These are phyloP conservation scores for Metschnikowia borealis DNA, from an alignment of 805 yeast genomes.

Conservation along the genomic window DNA sequence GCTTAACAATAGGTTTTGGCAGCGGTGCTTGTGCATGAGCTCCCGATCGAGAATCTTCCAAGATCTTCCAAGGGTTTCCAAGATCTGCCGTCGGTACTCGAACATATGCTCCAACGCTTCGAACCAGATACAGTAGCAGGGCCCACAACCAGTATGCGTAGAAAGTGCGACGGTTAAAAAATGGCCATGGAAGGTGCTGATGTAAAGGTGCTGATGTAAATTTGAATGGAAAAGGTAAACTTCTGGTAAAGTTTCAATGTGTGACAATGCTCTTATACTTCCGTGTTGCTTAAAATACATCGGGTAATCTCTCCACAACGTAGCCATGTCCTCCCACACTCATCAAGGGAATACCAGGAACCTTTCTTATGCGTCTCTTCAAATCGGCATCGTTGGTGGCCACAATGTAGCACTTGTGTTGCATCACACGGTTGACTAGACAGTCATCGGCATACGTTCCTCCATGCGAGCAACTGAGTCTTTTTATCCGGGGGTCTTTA, in stretches of 20 bases:
- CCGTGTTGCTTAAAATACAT: conserved; percentile 54
- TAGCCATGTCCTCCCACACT: conserved; percentile 93
- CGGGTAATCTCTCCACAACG: conserved; percentile 92
- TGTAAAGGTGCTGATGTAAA: too few relatives aligned
- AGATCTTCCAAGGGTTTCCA: neutral
- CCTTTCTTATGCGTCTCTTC: conserved; percentile 89
- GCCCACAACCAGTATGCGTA: neutral
- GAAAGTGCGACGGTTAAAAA: too few relatives aligned
- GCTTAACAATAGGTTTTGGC: neutral
- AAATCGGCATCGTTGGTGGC: conserved; percentile 98
- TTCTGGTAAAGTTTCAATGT: too few relatives aligned
- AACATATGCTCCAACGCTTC: neutral
- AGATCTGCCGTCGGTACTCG: neutral
- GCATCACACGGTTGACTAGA: conserved; percentile 85
- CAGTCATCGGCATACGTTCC: conserved; percentile 99
- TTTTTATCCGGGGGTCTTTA: conserved; percentile 84
- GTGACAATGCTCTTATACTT: too few relatives aligned
- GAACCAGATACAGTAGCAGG: neutral
- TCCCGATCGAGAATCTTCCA: neutral
- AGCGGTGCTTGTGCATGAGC: neutral
- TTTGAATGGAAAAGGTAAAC: too few relatives aligned
- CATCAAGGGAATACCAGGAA: conserved; percentile 96
- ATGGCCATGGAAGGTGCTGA: neutral
- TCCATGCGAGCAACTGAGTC: conserved; percentile 85
- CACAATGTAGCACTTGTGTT: conserved; percentile 94